A percentile compares a stretch with the other conserved stretches of the same genome.
These are phyloP conservation scores for Aspergillus coremiiformis DNA, from an alignment of 495 filamentous ascomycete species.

Conservation along the genomic window DNA sequence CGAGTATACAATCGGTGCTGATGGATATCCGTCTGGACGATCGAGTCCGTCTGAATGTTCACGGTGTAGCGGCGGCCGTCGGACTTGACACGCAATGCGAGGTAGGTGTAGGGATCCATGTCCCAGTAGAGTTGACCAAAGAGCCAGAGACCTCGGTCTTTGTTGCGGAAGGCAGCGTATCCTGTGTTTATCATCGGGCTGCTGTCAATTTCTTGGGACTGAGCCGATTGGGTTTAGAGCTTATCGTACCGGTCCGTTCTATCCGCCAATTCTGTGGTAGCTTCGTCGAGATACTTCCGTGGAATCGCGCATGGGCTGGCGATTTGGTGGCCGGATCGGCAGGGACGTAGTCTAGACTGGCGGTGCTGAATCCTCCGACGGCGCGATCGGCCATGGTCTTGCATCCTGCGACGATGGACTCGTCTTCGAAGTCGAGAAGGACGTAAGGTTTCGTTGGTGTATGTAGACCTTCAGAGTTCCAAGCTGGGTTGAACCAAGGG, in stretches of 20 bases:
- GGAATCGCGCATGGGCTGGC: constrained; percentile 64
- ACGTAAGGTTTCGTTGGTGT: constrained; percentile 42
- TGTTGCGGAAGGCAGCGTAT: constrained; percentile 83
- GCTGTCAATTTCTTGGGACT: not conserved
- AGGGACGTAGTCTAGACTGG: constrained; percentile 60
- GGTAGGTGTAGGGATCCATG: constrained; percentile 78
- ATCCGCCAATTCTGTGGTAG: constrained; percentile 51
- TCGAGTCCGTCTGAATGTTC: constrained; percentile 89
- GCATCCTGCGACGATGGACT: constrained; percentile 54
- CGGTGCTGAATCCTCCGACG: constrained; percentile 76
- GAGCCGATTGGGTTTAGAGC: no score
- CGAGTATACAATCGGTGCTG: constrained; percentile 86
- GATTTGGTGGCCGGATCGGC: constrained; percentile 33
- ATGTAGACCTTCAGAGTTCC: constrained; percentile 42
- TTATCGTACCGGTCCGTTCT: constrained; percentile 60
- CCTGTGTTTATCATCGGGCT: constrained; percentile 46
- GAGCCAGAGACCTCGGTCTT: constrained; percentile 48
- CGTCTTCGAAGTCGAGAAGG: constrained; percentile 55
- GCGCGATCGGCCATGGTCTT: constrained; percentile 82
- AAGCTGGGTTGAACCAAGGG: constrained; percentile 22
- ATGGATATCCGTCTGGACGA: constrained; percentile 88
- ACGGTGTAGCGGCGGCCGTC: constrained; percentile 91
- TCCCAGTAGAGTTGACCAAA: constrained; percentile 83
- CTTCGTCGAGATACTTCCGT: constrained; percentile 79
- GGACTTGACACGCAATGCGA: constrained; percentile 82